Evolutionary conservation across 129 eudicot species (phyloP), one percentile per base, ranked within the genome.

Genomic region (Dittrichia graveolens): DNA sequence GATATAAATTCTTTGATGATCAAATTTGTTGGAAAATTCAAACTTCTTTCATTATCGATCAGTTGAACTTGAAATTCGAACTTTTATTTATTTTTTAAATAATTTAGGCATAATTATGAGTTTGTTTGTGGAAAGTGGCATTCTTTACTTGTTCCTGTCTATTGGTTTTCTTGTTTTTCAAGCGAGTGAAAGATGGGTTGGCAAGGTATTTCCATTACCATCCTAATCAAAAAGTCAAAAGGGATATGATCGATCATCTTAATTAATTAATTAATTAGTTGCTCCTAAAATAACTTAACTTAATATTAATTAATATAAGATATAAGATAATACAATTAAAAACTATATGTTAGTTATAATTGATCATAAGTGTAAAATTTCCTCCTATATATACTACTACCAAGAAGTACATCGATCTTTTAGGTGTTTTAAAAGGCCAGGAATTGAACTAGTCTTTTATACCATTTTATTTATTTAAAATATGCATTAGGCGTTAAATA

Each of bases 111-210:
- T n/a, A n/a, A n/a, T 58, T 79, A 50, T 76, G 53, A 55, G 61
- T 65, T 62, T 54, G 74, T 68, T 62, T 61, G 74, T 68, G 70
- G 31, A 83, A 84, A 72, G 85, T 72, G 73, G 73, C 81, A 84
- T 84, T 80, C 85, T 73, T 80, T 84, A 72, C 85, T 80, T 80
- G 85, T 77, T 61, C 67, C 39, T 42, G 68, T 79, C 63, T 74
- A 4, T 73, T 67, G 65, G 76, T 80, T 84, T 76, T 58, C 65
- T 68, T 77, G 80, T 77, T 73, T 71, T 73, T n/a, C 65, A 72
- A 46, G 77, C 8, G 64, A 56, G 75, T 74, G 76, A 64, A 53
- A 47, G 76, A 78, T 65, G 6, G 69, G 80, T 71, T 75, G 84
- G 82, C 80, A 82, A 65, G 75, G 80, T 81, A 78, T 58, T 81